Conservation (phyloP, 2,329 filamentous ascomycete genomes). For the Hirsutella thompsonii region DNA sequence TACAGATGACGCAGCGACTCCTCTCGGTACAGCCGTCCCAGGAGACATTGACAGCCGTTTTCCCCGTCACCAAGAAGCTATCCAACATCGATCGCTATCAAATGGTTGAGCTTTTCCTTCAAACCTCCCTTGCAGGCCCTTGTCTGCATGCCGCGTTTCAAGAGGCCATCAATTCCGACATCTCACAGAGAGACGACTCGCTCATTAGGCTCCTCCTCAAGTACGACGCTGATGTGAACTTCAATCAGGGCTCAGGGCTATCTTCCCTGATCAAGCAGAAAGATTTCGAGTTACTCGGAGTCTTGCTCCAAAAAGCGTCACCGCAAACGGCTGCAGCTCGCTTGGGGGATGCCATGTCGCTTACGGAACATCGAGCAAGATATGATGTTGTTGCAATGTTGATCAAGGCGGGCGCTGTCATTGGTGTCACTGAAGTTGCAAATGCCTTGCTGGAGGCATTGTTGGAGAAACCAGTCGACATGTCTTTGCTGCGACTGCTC, state of each 20-base stretch:
- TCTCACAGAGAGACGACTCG: slow-evolving; percentile 32
- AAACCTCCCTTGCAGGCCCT: slow-evolving; percentile 31
- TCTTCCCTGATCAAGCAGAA: slow-evolving; percentile 32
- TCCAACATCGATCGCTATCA: slow-evolving; percentile 28
- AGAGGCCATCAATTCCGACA: slow-evolving; percentile 35
- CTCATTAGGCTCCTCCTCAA: slow-evolving; percentile 39
- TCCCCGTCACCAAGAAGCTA: slow-evolving; percentile 32
- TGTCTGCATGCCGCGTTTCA: slow-evolving; percentile 36
- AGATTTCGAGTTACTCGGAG: slow-evolving; percentile 31
- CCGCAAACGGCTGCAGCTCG: slow-evolving; percentile 33
- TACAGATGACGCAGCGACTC: slow-evolving; percentile 30
- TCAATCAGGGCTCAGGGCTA: slow-evolving; percentile 36
- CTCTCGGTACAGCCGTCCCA: slow-evolving; percentile 31
- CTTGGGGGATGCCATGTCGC: slow-evolving; percentile 32
- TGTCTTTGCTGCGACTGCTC: slow-evolving; percentile 33
- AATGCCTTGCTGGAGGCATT: slow-evolving; percentile 28
- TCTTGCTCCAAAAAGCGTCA: slow-evolving; percentile 31
- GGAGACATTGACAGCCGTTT: slow-evolving; percentile 33
- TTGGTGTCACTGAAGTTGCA: slow-evolving; percentile 28
- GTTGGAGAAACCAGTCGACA: slow-evolving; percentile 32
- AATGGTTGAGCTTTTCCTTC: slow-evolving; percentile 36
- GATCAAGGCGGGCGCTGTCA: slow-evolving; percentile 29
- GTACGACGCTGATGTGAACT: slow-evolving; percentile 40
- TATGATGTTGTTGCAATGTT: slow-evolving; percentile 34
- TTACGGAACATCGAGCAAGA: slow-evolving; percentile 27